Evolutionary conservation across 371 early-diverging fungal genomes (phyloP).

Genomic region (Mortierella sp.): DNA sequence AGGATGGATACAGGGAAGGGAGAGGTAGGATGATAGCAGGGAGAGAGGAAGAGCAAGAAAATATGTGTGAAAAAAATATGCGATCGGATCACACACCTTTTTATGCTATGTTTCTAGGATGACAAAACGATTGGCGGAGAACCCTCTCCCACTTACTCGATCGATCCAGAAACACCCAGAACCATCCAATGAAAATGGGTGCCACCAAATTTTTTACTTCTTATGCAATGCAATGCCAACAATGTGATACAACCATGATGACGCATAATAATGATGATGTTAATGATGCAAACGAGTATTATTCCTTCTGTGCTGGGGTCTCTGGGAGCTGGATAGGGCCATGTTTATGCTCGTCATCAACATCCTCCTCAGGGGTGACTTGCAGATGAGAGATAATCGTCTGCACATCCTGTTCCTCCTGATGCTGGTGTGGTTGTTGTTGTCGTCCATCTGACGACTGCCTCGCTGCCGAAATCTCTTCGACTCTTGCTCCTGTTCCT

Average conservation of each 20-base stretch:
- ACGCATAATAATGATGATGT: no score
- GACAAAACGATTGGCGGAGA: neutral
- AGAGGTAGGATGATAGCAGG: no score
- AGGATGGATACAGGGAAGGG: neutral
- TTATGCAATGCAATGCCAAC: neutral
- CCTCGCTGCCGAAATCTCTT: neutral
- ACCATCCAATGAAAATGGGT: neutral
- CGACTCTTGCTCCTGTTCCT: neutral
- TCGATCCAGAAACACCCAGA: neutral
- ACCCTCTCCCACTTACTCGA: neutral
- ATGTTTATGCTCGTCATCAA: neutral
- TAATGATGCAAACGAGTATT: neutral
- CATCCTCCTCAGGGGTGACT: neutral
- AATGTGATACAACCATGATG: neutral
- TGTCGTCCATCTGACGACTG: neutral
- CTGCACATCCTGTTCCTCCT: neutral
- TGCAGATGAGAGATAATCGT: neutral
- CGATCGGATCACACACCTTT: neutral
- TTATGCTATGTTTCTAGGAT: neutral
- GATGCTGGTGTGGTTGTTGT: no score
- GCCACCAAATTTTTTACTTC: neutral
- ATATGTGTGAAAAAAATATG: neutral
- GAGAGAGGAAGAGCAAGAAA: neutral
- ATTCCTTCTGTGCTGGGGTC: neutral
- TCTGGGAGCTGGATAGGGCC: neutral